Evolutionary conservation across 2,329 filamentous ascomycete genomes (phyloP).

Genomic region (Capronia coronata): DNA sequence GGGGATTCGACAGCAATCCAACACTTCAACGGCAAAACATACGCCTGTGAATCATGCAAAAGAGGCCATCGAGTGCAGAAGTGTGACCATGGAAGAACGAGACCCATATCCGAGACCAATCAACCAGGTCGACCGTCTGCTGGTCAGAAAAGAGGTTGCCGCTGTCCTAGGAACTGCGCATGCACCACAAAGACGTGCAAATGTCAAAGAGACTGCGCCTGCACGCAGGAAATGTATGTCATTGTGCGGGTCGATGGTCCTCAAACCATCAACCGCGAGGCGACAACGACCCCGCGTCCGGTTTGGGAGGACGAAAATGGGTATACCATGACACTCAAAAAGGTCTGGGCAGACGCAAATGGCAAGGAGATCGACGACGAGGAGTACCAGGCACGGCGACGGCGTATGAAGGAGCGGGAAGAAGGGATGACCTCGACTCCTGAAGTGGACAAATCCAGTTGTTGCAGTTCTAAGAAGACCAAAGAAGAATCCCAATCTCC

Average conservation of each 20-base stretch:
- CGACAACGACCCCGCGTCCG: slow-evolving; percentile 21
- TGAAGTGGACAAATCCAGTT: slow-evolving; percentile 9
- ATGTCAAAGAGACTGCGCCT: slow-evolving; percentile 24
- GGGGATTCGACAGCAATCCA: slow-evolving; percentile 19
- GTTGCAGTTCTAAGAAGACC: slow-evolving; percentile 16
- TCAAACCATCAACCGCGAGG: slow-evolving; percentile 14
- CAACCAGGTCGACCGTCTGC: slow-evolving; percentile 26
- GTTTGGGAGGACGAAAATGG: slow-evolving; percentile 25
- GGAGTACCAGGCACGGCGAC: slow-evolving; percentile 20
- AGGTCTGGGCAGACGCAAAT: slow-evolving; percentile 26
- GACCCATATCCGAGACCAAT: slow-evolving; percentile 25
- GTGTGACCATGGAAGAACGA: slow-evolving; percentile 26
- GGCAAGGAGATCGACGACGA: slow-evolving; percentile 22
- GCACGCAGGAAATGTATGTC: slow-evolving; percentile 25
- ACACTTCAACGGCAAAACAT: slow-evolving; percentile 27
- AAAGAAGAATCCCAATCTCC: slow-evolving; percentile 13
- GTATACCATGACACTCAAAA: slow-evolving; percentile 23
- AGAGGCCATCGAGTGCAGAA: slow-evolving; percentile 27
- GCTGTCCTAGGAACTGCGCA: slow-evolving; percentile 25
- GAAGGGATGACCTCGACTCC: slow-evolving; percentile 9
- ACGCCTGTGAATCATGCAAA: slow-evolving; percentile 27
- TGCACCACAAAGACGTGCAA: slow-evolving; percentile 28
- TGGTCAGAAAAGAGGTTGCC: slow-evolving; percentile 25
- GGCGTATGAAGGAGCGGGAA: slow-evolving; percentile 21
- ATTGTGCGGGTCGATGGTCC: slow-evolving; percentile 21